A percentile compares a stretch with the other conserved stretches of the same genome.
Conservation (phyloP, 176 grass and related monocot species). For the Elymus sibiricus region DNA sequence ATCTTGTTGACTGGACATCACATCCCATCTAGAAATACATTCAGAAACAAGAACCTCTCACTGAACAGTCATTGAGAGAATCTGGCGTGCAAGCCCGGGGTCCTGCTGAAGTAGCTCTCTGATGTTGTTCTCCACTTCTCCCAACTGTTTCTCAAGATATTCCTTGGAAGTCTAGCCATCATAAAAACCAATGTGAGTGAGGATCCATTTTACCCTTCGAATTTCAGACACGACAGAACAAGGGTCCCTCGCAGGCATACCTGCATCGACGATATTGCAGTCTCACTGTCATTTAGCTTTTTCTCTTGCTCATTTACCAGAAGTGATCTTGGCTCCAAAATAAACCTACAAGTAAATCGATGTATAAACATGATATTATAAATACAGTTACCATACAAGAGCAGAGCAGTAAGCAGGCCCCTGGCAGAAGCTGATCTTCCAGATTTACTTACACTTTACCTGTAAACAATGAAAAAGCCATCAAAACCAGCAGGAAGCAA, state of each 20-base stretch:
- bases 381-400: conserved; percentile 14
- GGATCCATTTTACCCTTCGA: neutral
- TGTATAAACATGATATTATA: neutral
- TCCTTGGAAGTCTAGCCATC: conserved; percentile 71
- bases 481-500: conserved; percentile 27
- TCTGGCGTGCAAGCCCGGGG: conserved; percentile 75
- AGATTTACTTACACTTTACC: conserved; percentile 90
- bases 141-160: conserved; percentile 87
- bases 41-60: conserved; percentile 18
- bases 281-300: conserved; percentile 77
- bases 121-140: conserved; percentile 83
- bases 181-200: neutral
- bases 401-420: neutral
- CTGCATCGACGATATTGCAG: conserved; percentile 72
- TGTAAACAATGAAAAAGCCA: conserved; percentile 50
- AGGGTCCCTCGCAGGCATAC: conserved; percentile 23
- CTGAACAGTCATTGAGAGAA: conserved; percentile 80
- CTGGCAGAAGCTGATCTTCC: conserved; percentile 10
- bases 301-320: conserved; percentile 73
- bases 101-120: conserved; percentile 86
- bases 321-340: conserved; percentile 89
- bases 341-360: conserved; percentile 54
- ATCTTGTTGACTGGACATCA: neutral
- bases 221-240: neutral
- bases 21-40: neutral